Percentiles rank a stretch among this genome's conserved stretches.
Evolutionary conservation across 2,329 filamentous ascomycete genomes (phyloP).

Genomic region (Zarea fungicola): DNA sequence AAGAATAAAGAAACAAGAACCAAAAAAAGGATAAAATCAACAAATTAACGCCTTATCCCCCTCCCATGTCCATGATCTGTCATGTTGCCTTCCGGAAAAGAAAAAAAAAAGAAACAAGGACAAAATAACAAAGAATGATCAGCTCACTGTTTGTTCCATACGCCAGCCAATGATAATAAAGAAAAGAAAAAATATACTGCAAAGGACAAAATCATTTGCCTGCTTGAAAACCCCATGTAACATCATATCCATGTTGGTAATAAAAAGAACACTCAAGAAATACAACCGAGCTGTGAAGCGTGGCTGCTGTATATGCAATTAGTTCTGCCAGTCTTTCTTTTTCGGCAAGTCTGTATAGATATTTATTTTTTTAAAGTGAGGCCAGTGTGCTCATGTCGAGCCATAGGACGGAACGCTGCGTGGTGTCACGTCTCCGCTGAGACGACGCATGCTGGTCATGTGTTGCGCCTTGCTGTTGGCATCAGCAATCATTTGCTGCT

Average conservation of each 20-base stretch:
- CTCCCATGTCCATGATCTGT: not conserved
- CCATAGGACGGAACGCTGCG: constrained; percentile 47
- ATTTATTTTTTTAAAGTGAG: not conserved
- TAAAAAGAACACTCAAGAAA: not conserved
- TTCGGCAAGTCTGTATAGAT: not conserved
- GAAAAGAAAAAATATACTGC: not conserved
- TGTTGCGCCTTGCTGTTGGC: constrained; percentile 45
- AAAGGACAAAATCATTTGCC: not conserved
- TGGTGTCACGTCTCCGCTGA: constrained; percentile 52
- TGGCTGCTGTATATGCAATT: constrained; percentile 10
- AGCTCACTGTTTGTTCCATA: not conserved
- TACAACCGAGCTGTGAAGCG: constrained; percentile 6
- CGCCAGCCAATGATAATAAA: not conserved
- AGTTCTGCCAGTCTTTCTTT: not conserved
- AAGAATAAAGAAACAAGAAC: not conserved
- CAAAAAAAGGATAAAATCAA: not conserved
- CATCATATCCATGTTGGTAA: constrained; percentile 1
- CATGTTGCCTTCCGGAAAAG: not conserved
- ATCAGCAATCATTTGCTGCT: constrained; percentile 56
- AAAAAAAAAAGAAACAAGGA: not conserved
- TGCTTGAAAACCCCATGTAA: not conserved
- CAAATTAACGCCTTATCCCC: not conserved
- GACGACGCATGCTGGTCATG: constrained; percentile 37
- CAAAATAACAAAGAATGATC: not conserved
- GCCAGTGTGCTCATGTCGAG: constrained; percentile 24